Evolutionary conservation across 176 grass and related monocot species (phyloP), one percentile per base, ranked within the genome.

Genomic region (Aegilops umbellulata): DNA sequence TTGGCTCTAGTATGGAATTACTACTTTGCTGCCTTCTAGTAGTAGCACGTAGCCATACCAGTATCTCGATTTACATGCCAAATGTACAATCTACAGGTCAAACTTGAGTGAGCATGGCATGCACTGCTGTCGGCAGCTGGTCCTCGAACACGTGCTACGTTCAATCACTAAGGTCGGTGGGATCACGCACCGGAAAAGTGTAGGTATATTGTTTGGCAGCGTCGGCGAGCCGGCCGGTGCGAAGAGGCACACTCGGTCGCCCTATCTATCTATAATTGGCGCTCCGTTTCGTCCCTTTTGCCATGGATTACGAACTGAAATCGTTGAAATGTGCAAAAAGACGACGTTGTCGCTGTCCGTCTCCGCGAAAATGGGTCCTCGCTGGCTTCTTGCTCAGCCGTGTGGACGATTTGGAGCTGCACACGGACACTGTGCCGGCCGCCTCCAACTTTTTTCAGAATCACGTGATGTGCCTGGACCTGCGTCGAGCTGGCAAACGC

Each of bases 341-440:
- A 53, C 31, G 29, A 63, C 4, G 23, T 10, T 22, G 68, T 58
- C 67, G 0, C 19, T 77, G 72, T 53, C 71, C 9, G 20, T 5
- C n/a, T 86, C 73, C 80, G 17, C 25, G 31, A 82, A 82, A 42
- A 83, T 61, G 35, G 82, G 34, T 29, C 35, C 69, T 71, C 22
- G 53, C 11, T 60, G 67, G 47, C 76, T 80, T 84, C 61, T 76
- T 15, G 36, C 70, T 49, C 11, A 32, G 57, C 38, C 61, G 69
- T 16, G 69, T 65, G 27, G 71, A 65, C 36, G 70, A 15, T 15
- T 0, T 35, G 57, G 25, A 74, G 38, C 35, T 84, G 82, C 70
- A 34, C 81, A 34, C 81, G 57, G 57, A 58, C 23, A 14, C 81
- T 12, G 30, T 19, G 67, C 81, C 34, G 81, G 49, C 67, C 23